phyloP scores from a whole-genome alignment of 306 rosid species.

The Glycine soja region DNA sequence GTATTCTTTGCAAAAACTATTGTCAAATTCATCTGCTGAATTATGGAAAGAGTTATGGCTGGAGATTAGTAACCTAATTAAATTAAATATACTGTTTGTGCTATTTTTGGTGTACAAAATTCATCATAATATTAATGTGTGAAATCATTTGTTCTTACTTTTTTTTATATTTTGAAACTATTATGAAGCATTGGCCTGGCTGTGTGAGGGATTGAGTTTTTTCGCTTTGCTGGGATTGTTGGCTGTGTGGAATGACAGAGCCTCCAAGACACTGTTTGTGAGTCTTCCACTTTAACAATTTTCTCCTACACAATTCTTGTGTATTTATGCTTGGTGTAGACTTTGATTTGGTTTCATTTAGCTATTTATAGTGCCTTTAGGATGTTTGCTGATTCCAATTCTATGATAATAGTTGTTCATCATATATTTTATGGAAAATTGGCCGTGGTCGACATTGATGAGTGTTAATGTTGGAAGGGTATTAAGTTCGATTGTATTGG shows the following conservation, averaged over 20 bases:
- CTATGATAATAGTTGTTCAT: not conserved
- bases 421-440: too few species aligned
- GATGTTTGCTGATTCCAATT: too few species aligned
- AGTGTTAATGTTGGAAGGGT: slow-evolving; percentile 17
- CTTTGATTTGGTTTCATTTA: slow-evolving; percentile 11
- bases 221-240: slow-evolving; percentile 76
- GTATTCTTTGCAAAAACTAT: too few species aligned
- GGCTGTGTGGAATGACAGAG: slow-evolving; percentile 92
- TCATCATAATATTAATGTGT: not conserved
- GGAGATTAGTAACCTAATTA: too few species aligned
- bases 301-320: not conserved
- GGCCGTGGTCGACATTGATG: too few species aligned
- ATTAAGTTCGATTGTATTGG: slow-evolving; percentile 24
- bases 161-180: slow-evolving; percentile 35
- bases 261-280: slow-evolving; percentile 84
- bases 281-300: slow-evolving; percentile 44
- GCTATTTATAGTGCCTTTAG: not conserved
- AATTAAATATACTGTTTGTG: too few species aligned
- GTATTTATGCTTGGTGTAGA: not conserved
- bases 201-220: slow-evolving; percentile 85
- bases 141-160: not conserved
- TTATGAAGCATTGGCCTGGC: slow-evolving; percentile 98
- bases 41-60: too few species aligned
- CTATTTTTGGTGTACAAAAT: too few species aligned
- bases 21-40: too few species aligned